Conservation (phyloP, 257 asterid genomes). For the Penstemon newberryi region DNA sequence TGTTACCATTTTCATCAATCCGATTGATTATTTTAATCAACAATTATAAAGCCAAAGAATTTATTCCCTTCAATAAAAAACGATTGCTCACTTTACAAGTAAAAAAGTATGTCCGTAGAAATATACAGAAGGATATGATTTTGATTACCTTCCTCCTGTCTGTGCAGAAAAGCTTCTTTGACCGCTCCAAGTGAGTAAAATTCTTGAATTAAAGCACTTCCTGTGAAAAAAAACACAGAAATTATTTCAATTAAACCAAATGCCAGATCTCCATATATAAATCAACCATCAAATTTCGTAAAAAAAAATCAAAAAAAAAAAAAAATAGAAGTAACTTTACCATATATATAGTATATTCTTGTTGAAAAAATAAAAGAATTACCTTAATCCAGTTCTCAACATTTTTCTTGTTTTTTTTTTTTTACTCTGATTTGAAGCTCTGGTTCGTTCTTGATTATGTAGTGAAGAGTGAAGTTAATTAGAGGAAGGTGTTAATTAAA, state of each 20-base stretch:
- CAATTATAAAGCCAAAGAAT: neutral
- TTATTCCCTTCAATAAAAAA: neutral
- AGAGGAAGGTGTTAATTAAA: neutral
- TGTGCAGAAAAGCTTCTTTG: slow-evolving; percentile 37
- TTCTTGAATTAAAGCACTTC: slow-evolving; percentile 25
- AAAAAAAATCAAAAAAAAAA: too few species aligned
- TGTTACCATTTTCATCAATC: too few species aligned
- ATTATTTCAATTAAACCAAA: slow-evolving; percentile 16
- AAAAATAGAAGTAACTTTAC: neutral
- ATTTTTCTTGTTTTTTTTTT: slow-evolving; percentile 25
- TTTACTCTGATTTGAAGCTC: slow-evolving; percentile 12
- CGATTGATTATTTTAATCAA: too few species aligned
- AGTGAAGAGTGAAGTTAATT: neutral
- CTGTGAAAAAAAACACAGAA: slow-evolving; percentile 19
- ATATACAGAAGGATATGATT: neutral
- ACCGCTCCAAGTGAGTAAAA: slow-evolving; percentile 22
- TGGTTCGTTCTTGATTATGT: neutral
- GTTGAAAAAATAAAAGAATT: slow-evolving; percentile 18
- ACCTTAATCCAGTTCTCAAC: slow-evolving; percentile 46
- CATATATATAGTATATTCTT: neutral
- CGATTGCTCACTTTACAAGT: too few species aligned
- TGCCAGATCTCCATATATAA: slow-evolving; percentile 20
- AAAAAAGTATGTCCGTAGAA: neutral
- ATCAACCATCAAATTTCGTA: neutral
- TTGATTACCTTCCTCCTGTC: slow-evolving; percentile 33